Base-by-base conservation (phyloP, 2,329 filamentous ascomycete genomes). In the Penicillium brasilianum region DNA sequence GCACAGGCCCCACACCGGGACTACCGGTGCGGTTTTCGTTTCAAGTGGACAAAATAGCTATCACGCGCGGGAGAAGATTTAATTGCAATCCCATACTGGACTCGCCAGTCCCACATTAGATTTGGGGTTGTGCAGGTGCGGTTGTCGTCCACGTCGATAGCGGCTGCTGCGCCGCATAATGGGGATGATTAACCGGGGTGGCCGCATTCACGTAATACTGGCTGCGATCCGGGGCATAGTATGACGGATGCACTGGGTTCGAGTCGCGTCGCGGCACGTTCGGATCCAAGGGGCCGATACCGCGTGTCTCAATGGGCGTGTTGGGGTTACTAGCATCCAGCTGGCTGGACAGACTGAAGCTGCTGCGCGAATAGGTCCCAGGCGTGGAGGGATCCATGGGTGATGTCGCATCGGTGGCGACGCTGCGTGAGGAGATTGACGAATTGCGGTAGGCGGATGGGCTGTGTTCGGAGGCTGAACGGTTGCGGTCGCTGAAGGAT, bases 381-480 rank as follows among this genome's bases (percentile, higher is more conserved):
- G 76, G 72, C 0, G 76, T 76, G 7, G 76, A 66, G 4, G 76
- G 71, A 55, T 78, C 77, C 57, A 78, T 74, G 1, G 75, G 73
- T 2, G 76, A 77, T 13, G 77, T 74, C 1, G 72, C 72, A 49
- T 79, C 77, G 13, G 77, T 73, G 8, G 74, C 69, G 39, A 77
- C 70, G 55, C 71, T 77, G 44, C 77, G 74, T 22, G 74, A 76
- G 13, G 77, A 76, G 25, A 79, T 72, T 9, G 77, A 77, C 3
- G 76, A 74, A 43, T 77, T 79, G 51, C 77, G 74, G 58, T 80
- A 79, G 11, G 75, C 71, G 2, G 73, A 70, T 1, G 72, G 70
- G 56, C 73, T 76, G 61, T 75, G 72, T 16, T 76, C 73, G 2
- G 75, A 74, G 25, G 72, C 71, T 11, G 75, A 76, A 39, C 76